Percentiles rank a stretch among this genome's conserved stretches.
phyloP scores from a whole-genome alignment of 257 asterid genomes.

The Jasminum sambac region DNA sequence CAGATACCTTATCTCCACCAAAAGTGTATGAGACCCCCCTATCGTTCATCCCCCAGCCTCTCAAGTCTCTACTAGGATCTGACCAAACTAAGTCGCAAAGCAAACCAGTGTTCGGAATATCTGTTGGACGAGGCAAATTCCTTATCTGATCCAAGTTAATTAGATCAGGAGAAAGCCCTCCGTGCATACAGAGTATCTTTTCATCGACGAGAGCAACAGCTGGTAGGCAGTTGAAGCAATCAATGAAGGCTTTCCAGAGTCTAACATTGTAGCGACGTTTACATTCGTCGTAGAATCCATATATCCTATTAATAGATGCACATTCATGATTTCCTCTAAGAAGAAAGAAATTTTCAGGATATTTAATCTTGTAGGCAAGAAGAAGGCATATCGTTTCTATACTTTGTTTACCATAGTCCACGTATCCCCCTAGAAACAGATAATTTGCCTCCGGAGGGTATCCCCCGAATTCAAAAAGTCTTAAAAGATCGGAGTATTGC shows the following conservation, averaged over 20 bases:
- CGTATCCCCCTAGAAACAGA: neutral
- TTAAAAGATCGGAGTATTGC: neutral
- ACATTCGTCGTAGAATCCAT: neutral
- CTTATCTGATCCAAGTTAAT: neutral
- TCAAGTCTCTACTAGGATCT: neutral
- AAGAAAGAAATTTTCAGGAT: neutral
- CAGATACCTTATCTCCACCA: neutral
- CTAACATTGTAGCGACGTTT: neutral
- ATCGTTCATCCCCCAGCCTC: neutral
- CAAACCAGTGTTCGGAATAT: neutral
- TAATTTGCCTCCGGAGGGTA: neutral
- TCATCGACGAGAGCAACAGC: neutral
- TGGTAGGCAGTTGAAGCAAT: neutral
- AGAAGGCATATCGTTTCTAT: neutral
- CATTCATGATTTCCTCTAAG: neutral
- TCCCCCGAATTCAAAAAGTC: neutral
- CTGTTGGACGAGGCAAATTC: neutral
- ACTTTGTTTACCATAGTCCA: neutral
- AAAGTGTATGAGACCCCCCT: neutral
- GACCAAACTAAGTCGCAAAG: neutral
- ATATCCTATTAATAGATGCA: neutral
- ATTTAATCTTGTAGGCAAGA: neutral
- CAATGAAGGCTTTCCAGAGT: neutral
- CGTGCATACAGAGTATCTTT: neutral
- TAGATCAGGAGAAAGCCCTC: neutral